Evolutionary conservation across 139 green algal genomes (phyloP).

Genomic region (Choricystis sp.): DNA sequence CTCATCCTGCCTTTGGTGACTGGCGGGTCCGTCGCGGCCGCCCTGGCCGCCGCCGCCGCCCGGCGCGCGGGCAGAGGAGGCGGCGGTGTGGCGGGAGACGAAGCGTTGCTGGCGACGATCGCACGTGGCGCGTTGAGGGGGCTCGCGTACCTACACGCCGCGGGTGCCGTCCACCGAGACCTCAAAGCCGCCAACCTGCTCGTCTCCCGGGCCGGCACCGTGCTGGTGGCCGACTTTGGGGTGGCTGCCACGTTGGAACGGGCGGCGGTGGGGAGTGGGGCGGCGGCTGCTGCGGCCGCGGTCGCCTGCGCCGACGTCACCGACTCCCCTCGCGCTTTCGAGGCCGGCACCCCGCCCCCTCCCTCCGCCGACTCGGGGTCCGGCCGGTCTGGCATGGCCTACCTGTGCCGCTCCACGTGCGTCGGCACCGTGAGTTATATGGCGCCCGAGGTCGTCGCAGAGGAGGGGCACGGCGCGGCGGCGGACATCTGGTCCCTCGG

Average conservation of each 20-base stretch:
- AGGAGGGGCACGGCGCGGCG: slow-evolving; percentile 50
- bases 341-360: not conserved
- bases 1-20: slow-evolving; percentile 81
- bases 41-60: not conserved
- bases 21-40: slow-evolving; percentile 38
- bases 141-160: slow-evolving; percentile 89
- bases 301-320: too few relatives aligned
- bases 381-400: too few relatives aligned
- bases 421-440: slow-evolving; percentile 93
- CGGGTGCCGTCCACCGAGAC: slow-evolving; percentile 88
- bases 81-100: not conserved
- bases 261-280: slow-evolving; percentile 9
- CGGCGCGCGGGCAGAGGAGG: too few relatives aligned
- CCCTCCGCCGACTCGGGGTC: not conserved
- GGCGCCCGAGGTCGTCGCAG: slow-evolving; percentile 94
- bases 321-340: not conserved
- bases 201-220: slow-evolving; percentile 66
- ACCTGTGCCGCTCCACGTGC: slow-evolving; percentile 57
- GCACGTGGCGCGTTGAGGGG: slow-evolving; percentile 37
- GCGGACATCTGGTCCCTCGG: slow-evolving; percentile 99
- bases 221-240: slow-evolving; percentile 94
- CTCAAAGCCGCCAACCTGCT: slow-evolving; percentile 99
- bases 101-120: not conserved
- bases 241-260: slow-evolving; percentile 84
- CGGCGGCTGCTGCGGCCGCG: not conserved